These are phyloP conservation scores for Verticillium zaregamsianum DNA, from an alignment of 2,329 filamentous ascomycete species.

Conservation along the genomic window DNA sequence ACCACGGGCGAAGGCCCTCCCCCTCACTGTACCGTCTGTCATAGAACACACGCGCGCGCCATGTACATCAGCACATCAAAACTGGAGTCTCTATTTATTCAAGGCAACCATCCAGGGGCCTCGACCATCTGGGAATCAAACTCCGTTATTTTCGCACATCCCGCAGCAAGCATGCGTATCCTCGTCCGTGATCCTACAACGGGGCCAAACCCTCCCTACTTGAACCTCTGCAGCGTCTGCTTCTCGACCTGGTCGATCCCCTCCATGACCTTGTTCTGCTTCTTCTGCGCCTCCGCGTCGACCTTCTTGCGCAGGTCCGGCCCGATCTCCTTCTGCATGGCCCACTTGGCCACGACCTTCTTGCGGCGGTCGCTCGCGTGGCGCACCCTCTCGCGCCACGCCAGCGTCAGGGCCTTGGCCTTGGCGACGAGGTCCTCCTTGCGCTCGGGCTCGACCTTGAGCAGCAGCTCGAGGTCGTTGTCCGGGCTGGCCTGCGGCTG, in stretches of 20 bases:
- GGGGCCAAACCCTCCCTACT: slow-evolving; percentile 11
- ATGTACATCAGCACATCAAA: slow-evolving; percentile 5
- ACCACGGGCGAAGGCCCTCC: neutral
- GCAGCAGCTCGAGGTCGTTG: slow-evolving; percentile 54
- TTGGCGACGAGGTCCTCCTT: slow-evolving; percentile 40
- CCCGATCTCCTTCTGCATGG: slow-evolving; percentile 35
- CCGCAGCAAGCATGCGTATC: neutral
- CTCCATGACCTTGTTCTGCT: slow-evolving; percentile 50
- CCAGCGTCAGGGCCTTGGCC: slow-evolving; percentile 41
- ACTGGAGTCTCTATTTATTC: slow-evolving; percentile 9
- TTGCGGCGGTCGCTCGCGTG: slow-evolving; percentile 42
- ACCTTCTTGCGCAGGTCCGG: slow-evolving; percentile 46
- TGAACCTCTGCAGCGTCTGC: slow-evolving; percentile 37
- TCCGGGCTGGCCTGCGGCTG: slow-evolving; percentile 55
- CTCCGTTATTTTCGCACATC: neutral
- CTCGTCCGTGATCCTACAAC: slow-evolving; percentile 2
- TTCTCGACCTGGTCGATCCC: slow-evolving; percentile 47
- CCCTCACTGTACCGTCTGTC: neutral
- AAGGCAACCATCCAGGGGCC: neutral
- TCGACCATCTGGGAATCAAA: neutral
- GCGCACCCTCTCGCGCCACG: slow-evolving; percentile 47
- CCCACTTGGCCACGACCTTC: slow-evolving; percentile 46
- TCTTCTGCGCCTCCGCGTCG: slow-evolving; percentile 41
- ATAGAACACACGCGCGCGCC: neutral
- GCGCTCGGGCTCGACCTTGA: slow-evolving; percentile 49